Evolutionary conservation across 2,329 filamentous ascomycete genomes (phyloP), one percentile per base, ranked within the genome.

Genomic region (Microsporum ferrugineum): DNA sequence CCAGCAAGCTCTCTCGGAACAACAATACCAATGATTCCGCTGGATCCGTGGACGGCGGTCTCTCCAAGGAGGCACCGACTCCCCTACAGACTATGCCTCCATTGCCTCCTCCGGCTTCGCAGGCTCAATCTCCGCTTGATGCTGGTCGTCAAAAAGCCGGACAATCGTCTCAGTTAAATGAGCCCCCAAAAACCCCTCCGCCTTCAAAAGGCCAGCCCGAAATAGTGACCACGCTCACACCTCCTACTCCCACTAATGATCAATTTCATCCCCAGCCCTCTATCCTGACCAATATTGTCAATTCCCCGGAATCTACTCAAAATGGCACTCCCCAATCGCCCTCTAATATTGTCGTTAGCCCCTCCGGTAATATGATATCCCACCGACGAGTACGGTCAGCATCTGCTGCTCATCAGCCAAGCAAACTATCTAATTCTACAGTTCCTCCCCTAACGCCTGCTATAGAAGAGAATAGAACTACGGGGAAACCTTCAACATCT

Each of bases 361-460:
- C 83, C 41, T 82, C 84, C 66, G 84, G 83, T 68, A 87, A 82
- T 69, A 88, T 89, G 83, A 89, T 86, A 75, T 83, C 86, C 62
- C 88, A 91, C 80, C 84, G 78, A 77, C 78, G 83, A 41, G 79
- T 79, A 62, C 79, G 82, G 66, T 86, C 84, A 65, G 77, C 80
- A 61, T 83, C 82, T 60, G 71, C 75, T 45, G 74, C 73, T 57
- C 73, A 85, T 65, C 81, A 81, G 49, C 91, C 91, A 36, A 96
- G 91, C 80, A 96, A 95, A 75, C 81, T 96, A 41, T 95, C 91
- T 36, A 91, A 83, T 65, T 85, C 85, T 57, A 85, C 85, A 65
- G 80, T 82, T 60, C 84, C 82, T 14, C 87, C 91, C 6, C 78
- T 94, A 59, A 88, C 91, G 2, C 89, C 91, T 5, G 88, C 86